These are phyloP conservation scores for Tolypocladium ophioglossoides DNA, from an alignment of 2,329 filamentous ascomycete genomes.

Conservation along the genomic window DNA sequence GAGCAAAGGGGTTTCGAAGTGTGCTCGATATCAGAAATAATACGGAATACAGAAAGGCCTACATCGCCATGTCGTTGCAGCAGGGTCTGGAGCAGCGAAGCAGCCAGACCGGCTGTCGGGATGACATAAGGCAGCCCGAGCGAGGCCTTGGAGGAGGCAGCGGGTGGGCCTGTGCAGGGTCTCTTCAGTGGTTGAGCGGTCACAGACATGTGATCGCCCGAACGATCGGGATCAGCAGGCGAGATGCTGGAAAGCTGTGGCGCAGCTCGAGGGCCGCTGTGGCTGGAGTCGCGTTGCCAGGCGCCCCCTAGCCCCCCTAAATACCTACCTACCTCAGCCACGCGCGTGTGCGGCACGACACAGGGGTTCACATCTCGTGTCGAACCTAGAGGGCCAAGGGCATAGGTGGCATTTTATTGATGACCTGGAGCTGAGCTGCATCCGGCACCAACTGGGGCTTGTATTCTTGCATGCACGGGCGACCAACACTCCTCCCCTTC, in stretches of 20 bases:
- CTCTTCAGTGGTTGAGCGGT: background rate
- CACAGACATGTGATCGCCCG: slow-evolving; percentile 1
- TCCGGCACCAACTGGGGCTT: background rate
- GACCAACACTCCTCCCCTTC: background rate
- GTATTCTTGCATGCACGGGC: slow-evolving; percentile 2
- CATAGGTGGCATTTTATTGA: slow-evolving; percentile 4
- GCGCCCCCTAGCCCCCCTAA: background rate
- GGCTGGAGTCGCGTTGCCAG: background rate
- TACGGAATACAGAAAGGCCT: background rate
- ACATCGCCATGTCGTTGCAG: background rate
- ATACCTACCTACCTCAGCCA: background rate
- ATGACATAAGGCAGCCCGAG: background rate
- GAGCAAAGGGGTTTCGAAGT: background rate
- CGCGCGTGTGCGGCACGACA: background rate
- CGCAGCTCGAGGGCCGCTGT: background rate
- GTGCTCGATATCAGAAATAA: background rate
- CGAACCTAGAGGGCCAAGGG: background rate
- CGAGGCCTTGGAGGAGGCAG: background rate
- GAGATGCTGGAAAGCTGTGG: background rate
- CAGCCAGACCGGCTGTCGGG: background rate
- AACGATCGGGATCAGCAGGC: background rate
- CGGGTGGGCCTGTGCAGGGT: background rate
- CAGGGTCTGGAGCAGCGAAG: background rate
- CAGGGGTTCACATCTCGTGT: slow-evolving; percentile 1
- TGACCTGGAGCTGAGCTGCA: slow-evolving; percentile 2